phyloP scores from a whole-genome alignment of 768 basidiomycete genomes.

The Hydnomerulius pinastri region DNA sequence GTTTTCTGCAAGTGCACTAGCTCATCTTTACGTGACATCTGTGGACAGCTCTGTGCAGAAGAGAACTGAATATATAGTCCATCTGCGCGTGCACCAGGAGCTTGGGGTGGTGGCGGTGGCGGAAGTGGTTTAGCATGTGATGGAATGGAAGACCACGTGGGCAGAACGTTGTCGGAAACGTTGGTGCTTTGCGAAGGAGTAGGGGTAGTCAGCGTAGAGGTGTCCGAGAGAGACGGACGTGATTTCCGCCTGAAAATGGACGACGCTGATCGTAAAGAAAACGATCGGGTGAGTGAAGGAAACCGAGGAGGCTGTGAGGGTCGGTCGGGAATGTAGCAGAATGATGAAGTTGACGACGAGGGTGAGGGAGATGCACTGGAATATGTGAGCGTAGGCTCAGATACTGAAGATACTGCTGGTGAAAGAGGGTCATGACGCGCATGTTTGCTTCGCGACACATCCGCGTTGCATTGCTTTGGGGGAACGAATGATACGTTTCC shows the following conservation, averaged over 20 bases:
- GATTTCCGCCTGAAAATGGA: slow-evolving; percentile 30
- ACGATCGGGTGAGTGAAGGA: slow-evolving; percentile 9
- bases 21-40: slow-evolving; percentile 21
- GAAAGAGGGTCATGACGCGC: background rate
- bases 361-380: slow-evolving; percentile 6
- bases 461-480: background rate
- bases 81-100: slow-evolving; percentile 9
- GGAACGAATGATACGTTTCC: slow-evolving; percentile 25
- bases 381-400: slow-evolving; percentile 2
- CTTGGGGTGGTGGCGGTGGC: slow-evolving; percentile 6
- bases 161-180: background rate
- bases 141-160: slow-evolving; percentile 7
- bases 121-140: slow-evolving; percentile 21
- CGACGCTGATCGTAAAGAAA: slow-evolving; percentile 19
- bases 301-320: slow-evolving; percentile 15
- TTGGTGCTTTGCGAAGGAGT: background rate
- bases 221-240: background rate
- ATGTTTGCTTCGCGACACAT: background rate
- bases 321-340: slow-evolving; percentile 25
- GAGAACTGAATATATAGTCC: slow-evolving; percentile 31
- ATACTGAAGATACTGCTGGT: slow-evolving; percentile 1
- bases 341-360: slow-evolving; percentile 25
- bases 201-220: background rate
- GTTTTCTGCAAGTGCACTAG: slow-evolving; percentile 34
- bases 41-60: background rate